Evolutionary conservation across 1,284 basidiomycete genomes (phyloP), one percentile per base, ranked within the genome.

Genomic region (Ustilago esculenta): DNA sequence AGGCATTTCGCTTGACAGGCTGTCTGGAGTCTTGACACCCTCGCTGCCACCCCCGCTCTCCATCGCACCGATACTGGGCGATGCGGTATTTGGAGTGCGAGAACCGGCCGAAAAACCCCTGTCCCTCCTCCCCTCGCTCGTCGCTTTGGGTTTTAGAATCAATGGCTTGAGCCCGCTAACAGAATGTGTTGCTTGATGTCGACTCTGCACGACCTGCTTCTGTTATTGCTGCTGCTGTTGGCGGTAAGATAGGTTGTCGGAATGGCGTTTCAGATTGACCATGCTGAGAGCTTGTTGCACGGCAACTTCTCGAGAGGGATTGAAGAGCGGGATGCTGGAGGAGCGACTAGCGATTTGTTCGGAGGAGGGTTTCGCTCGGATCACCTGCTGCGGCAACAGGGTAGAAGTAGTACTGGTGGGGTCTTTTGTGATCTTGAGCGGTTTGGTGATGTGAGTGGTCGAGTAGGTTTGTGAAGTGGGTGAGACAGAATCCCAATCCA

Each of bases 401-500:
- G 37, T 29, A 15, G 30, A 27, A n/a, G n/a, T n/a, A n/a, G n/a
- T n/a, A n/a, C n/a, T n/a, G 29, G 39, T 9, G 24, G 46, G 18
- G 1, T 59, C 59, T 32, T 64, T 67, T 17, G 17, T 43, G 48
- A 63, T 59, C 35, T 58, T 68, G 35, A 77, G 52, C 5, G 75
- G 75, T 8, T 42, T 37, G 10, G 51, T 61, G 32, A 54, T n/a
- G n/a, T n/a, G n/a, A n/a, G n/a, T n/a, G n/a, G n/a, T 45, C n/a
- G 20, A 29, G 21, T 29, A 29, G 27, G 27, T 6, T 12, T 29
- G 7, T 12, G 27, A 12, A 12, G 27, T 29, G 12, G 27, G 12
- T 7, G n/a, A n/a, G n/a, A n/a, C n/a, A n/a, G n/a, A n/a, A n/a
- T n/a, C n/a, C n/a, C n/a, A n/a, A n/a, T n/a, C n/a, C n/a, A n/a